Evolutionary conservation across 805 yeast genomes (phyloP).

Genomic region (Schwanniomyces occidentalis): DNA sequence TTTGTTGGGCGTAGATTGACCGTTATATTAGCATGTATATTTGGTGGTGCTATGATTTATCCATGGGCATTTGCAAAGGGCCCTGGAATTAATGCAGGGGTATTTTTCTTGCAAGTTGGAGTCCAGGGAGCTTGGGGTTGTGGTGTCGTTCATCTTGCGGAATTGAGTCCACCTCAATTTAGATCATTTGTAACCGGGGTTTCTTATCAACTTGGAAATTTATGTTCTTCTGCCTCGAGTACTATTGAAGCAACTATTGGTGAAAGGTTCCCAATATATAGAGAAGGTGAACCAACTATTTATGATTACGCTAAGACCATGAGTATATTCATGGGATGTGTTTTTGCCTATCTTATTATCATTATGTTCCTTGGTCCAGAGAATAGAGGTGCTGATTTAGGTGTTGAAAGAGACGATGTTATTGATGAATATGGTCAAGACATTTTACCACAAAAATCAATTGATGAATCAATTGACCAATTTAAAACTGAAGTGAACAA

Average conservation of each 20-base stretch:
- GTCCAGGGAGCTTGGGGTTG: constrained; percentile 76
- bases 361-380: constrained; percentile 63
- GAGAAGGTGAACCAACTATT: constrained; percentile 18
- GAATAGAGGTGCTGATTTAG: constrained; percentile 25
- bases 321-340: constrained; percentile 69
- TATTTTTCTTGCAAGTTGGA: constrained; percentile 58
- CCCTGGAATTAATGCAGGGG: constrained; percentile 55
- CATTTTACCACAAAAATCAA: too few species aligned
- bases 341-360: constrained; percentile 51
- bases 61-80: constrained; percentile 37
- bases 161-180: constrained; percentile 52
- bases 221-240: constrained; percentile 65
- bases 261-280: constrained; percentile 42
- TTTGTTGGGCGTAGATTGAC: constrained; percentile 39
- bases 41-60: constrained; percentile 42
- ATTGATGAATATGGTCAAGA: constrained; percentile 4
- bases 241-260: constrained; percentile 71
- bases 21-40: constrained; percentile 29
- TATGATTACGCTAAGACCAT: constrained; percentile 60
- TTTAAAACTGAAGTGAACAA: too few species aligned
- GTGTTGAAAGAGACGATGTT: constrained; percentile 6
- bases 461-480: not conserved
- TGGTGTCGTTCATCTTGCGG: constrained; percentile 60
- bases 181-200: constrained; percentile 64
- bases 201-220: constrained; percentile 68